Conservation (phyloP, 1,284 basidiomycete genomes). For the Ustilago trichophora region DNA sequence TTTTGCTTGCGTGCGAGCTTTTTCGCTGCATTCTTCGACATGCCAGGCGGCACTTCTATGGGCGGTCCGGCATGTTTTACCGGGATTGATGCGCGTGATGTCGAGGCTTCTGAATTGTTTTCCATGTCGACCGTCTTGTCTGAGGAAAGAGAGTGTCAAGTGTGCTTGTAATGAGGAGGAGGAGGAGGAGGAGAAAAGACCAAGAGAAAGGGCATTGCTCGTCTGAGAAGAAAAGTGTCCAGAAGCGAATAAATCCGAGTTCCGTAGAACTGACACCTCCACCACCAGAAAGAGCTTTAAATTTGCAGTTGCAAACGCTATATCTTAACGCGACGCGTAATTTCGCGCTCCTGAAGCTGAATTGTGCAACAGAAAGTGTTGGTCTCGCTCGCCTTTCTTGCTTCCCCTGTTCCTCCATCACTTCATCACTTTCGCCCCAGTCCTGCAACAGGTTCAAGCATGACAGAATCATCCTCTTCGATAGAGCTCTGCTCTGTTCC, state of each 20-base stretch:
- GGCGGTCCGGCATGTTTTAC: conserved; percentile 21
- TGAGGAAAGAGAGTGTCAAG: too few species aligned
- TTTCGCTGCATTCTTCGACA: conserved; percentile 83
- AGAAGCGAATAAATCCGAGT: conserved; percentile 8
- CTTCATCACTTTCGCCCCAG: too few species aligned
- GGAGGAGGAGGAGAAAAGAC: not conserved
- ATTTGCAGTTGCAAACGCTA: conserved; percentile 12
- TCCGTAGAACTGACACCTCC: conserved; percentile 19
- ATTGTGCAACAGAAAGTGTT: conserved; percentile 10
- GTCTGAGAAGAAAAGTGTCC: conserved; percentile 12
- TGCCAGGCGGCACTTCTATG: conserved; percentile 28
- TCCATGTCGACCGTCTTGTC: not conserved
- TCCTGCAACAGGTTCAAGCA: too few species aligned
- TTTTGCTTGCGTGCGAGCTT: conserved; percentile 76
- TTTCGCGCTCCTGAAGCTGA: conserved; percentile 6
- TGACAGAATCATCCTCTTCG: conserved; percentile 20
- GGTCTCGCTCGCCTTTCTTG: conserved; percentile 12
- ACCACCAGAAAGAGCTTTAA: not conserved
- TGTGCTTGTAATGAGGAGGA: too few species aligned
- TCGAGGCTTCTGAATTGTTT: not conserved
- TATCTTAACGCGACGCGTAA: conserved; percentile 39
- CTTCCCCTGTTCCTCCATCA: too few species aligned
- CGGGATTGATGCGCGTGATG: not conserved
- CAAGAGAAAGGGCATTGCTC: not conserved
- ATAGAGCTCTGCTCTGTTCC: conserved; percentile 30